phyloP scores from a whole-genome alignment of 2,329 filamentous ascomycete genomes.

The Cordyceps fumosorosea region DNA sequence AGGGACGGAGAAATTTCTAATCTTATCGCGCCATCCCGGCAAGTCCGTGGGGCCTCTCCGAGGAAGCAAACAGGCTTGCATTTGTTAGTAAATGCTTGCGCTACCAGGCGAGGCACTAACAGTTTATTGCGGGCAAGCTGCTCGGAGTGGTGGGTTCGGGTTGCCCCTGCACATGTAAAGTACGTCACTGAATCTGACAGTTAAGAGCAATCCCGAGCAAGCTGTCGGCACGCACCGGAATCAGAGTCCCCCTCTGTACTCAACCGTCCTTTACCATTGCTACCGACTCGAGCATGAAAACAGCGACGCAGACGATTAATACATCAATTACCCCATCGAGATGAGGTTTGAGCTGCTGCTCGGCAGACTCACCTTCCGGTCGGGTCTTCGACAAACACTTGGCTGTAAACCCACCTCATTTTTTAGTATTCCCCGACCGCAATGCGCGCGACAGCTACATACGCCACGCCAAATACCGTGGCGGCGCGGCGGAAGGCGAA shows the following conservation, averaged over 20 bases:
- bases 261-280: neutral
- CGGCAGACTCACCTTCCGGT: slow-evolving; percentile 38
- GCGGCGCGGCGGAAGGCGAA: slow-evolving; percentile 13
- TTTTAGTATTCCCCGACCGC: neutral
- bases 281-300: slow-evolving; percentile 6
- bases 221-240: slow-evolving; percentile 7
- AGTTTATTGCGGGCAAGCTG: neutral
- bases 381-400: slow-evolving; percentile 24
- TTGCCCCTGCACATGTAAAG: neutral
- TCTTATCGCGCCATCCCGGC: slow-evolving; percentile 14
- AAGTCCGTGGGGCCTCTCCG: slow-evolving; percentile 7
- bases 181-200: neutral
- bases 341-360: slow-evolving; percentile 41
- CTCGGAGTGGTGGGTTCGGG: neutral
- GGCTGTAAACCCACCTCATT: slow-evolving; percentile 15
- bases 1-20: slow-evolving; percentile 14
- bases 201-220: neutral
- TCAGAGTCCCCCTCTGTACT: neutral
- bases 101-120: neutral
- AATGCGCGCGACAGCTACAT: slow-evolving; percentile 15
- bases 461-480: slow-evolving; percentile 22
- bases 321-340: slow-evolving; percentile 23
- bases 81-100: neutral
- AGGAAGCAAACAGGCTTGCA: neutral
- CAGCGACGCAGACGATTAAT: neutral